These are phyloP conservation scores for Viridothelium virens DNA, from an alignment of 495 filamentous ascomycete genomes.

Conservation along the genomic window DNA sequence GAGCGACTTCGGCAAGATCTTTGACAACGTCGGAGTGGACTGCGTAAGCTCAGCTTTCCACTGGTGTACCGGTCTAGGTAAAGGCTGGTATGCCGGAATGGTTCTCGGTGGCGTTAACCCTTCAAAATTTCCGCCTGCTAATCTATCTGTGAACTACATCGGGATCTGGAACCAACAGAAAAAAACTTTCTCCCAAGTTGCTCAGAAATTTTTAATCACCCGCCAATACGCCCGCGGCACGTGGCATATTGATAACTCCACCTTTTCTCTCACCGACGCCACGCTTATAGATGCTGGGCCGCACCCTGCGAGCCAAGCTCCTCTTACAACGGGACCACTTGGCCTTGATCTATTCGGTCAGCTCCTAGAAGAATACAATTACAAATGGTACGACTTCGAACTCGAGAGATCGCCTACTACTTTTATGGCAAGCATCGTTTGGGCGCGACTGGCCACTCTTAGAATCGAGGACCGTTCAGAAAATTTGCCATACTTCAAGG, in stretches of 20 bases:
- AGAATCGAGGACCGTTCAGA: not conserved
- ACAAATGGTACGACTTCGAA: not conserved
- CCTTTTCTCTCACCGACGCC: not conserved
- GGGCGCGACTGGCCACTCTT: not conserved
- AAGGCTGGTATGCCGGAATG: not conserved
- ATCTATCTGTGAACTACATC: not conserved
- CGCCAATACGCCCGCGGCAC: not conserved
- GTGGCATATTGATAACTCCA: not conserved
- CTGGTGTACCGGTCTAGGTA: not conserved
- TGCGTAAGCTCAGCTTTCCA: not conserved
- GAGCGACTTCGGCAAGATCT: not conserved
- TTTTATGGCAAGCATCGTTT: constrained; percentile 4
- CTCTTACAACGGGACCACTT: not conserved
- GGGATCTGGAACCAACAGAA: not conserved
- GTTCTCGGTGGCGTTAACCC: not conserved
- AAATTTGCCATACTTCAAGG: not conserved
- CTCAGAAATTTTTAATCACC: not conserved
- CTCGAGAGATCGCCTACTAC: not conserved
- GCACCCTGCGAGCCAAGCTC: not conserved
- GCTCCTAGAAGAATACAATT: constrained; percentile 4
- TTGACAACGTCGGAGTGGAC: not conserved
- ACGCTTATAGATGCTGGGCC: not conserved
- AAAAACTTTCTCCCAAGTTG: not conserved
- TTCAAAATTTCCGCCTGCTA: not conserved
- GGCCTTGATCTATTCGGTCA: constrained; percentile 4